Base-by-base conservation (phyloP, 352 stramenopile genomes). In the Globisporangium cylindrosporum region DNA sequence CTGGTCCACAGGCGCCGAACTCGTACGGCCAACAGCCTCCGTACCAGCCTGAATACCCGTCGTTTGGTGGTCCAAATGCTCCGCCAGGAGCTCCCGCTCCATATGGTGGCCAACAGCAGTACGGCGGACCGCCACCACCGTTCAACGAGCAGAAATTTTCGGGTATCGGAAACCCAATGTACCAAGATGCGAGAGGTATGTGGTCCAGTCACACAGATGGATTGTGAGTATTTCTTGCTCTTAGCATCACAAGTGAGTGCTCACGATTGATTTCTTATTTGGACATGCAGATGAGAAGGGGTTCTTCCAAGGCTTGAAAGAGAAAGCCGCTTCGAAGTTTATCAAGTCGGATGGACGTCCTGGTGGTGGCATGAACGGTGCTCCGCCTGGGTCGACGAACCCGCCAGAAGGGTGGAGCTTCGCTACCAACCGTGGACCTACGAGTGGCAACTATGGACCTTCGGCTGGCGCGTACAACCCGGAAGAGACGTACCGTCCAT, bases 101-200 rank as follows among this genome's bases (percentile, higher is more conserved):
- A 18, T 74, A 77, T 38, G 68, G 68, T 29, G 80, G 60, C 4
- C 76, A 75, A 14, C 71, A 69, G 15, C 69, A 71, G 64, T 86
- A 84, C 54, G 81, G 81, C 48, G 79, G 71, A 63, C 77, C 73
- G 0, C 81, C 79, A 8, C 77, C 77, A 29, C 81, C 78, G n/a
- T 82, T 85, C 62, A 84, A 87, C 68, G 81, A 92, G 53, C 73
- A 89, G 67, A 84, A 94, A 65, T 96, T 98, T 68, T 86, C 95
- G 29, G 95, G 95, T 34, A 97, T 98, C 78, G 95, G 95, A 32
- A 98, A 98, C 73, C 93, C 95, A 7, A 96, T 97, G 84, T 98
- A 97, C 71, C 81, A 93, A 59, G 94, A 98, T 73, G 91, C 94
- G 34, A 78, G 86, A 69, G 78, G 84, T 90, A 66, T 12, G 54